Base-by-base conservation (phyloP, 2,329 filamentous ascomycete species). In the Colletotrichum sp. region DNA sequence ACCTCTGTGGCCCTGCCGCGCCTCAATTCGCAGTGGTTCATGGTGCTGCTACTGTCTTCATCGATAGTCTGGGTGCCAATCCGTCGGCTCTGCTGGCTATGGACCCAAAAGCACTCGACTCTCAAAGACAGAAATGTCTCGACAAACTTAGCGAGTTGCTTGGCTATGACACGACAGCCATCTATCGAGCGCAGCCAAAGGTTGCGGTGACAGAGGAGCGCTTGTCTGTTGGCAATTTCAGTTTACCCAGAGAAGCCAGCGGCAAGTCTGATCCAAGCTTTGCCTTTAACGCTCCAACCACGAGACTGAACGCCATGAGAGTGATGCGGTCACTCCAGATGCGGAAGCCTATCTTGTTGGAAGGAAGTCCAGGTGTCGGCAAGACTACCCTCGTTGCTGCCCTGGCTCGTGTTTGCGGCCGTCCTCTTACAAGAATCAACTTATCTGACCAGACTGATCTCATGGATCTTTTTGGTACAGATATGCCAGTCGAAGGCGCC, bases 361-460 rank as follows among this genome's bases (percentile, higher is more conserved):
- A 99, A 86, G 97, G 97, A 43, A 98, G 95, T 79, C 97, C 97
- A n/a, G 97, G 97, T 82, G 97, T 99, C 27, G 97, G 97, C 71
- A 99, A 99, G 87, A 99, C 97, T 0, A 98, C 96, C 2, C 89
- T 99, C 16, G 92, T 99, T 27, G 93, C 94, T 61, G 96, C 97
- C 1, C 88, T 99, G 61, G 94, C 97, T 2, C 91, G 91, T 79
- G 93, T 93, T 6, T 94, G 95, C 78, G 95, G 96, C 7, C 93
- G 93, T 77, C 94, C 94, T 9, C 86, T 99, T 77, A 98, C 96
- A 1, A 91, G 97, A 80, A 98, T 99, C 85, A 99, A 99, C 81
- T 88, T 99, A 75, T 98, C 97, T 0, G 97, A 99, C 80, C 97
- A 99, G 85, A 99, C 97, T 0, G 97, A 99, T 84, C 87, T 99